phyloP scores from a whole-genome alignment of 2,329 filamentous ascomycete genomes.

The Xylariales sp. region DNA sequence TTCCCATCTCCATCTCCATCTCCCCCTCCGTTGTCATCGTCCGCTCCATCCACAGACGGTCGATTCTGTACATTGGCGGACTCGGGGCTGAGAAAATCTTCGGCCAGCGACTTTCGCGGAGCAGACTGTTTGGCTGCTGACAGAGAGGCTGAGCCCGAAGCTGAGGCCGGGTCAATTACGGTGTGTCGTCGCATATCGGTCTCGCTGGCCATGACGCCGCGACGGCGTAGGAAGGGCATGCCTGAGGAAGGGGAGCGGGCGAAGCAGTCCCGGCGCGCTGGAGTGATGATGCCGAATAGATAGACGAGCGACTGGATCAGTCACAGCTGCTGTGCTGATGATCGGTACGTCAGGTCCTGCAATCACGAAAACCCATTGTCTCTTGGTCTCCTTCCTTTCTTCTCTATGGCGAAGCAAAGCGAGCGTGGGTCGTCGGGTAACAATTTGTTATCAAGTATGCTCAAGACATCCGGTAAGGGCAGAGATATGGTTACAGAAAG shows the following conservation, averaged over 20 bases:
- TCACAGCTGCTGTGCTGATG: constrained; percentile 13
- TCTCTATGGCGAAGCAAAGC: not conserved
- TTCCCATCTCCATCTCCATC: constrained; percentile 6
- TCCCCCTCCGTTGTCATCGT: constrained; percentile 8
- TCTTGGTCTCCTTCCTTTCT: not conserved
- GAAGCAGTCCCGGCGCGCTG: constrained; percentile 13
- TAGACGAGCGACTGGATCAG: not conserved
- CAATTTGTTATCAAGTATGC: not conserved
- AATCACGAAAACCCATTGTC: constrained; percentile 23
- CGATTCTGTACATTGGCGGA: constrained; percentile 6
- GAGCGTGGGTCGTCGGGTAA: not conserved
- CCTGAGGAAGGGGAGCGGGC: constrained; percentile 18
- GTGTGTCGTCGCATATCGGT: constrained; percentile 53
- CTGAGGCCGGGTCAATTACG: constrained; percentile 24
- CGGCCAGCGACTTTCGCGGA: constrained; percentile 16
- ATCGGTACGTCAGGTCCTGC: constrained; percentile 23
- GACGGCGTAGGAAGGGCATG: constrained; percentile 60
- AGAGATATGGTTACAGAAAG: not conserved
- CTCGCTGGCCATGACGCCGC: constrained; percentile 56
- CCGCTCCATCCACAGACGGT: constrained; percentile 6
- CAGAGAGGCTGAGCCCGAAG: constrained; percentile 6
- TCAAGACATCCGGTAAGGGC: not conserved
- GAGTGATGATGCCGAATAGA: constrained; percentile 3
- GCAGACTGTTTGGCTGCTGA: constrained; percentile 12
- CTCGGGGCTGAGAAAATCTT: constrained; percentile 15